phyloP scores from a whole-genome alignment of 164 flowering plant species.

The Euptelea pleiosperma region DNA sequence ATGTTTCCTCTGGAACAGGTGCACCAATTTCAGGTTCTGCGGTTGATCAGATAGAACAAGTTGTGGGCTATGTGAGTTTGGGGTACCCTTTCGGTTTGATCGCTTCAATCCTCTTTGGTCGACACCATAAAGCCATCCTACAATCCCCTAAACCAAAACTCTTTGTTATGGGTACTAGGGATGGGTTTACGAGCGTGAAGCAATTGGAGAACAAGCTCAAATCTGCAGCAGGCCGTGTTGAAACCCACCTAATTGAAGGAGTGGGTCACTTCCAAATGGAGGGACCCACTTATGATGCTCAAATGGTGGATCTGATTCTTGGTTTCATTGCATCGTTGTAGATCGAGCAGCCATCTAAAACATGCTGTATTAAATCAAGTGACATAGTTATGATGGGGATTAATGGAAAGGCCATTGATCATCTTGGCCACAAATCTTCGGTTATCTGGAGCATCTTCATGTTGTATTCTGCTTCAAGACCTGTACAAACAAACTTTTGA shows the following conservation, averaged over 20 bases:
- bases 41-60: constrained; percentile 67
- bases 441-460: no score
- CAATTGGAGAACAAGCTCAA: constrained; percentile 77
- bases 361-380: no score
- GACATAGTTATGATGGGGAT: no score
- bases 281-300: constrained; percentile 75
- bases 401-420: neutral
- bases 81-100: constrained; percentile 86
- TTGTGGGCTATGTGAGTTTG: constrained; percentile 80
- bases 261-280: constrained; percentile 93
- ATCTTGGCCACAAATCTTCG: no score
- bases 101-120: constrained; percentile 88
- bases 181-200: constrained; percentile 88
- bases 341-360: no score
- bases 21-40: constrained; percentile 97
- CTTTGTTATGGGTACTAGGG: constrained; percentile 88
- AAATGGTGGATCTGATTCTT: constrained; percentile 65
- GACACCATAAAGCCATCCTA: constrained; percentile 79
- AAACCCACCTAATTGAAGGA: constrained; percentile 79
- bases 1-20: constrained; percentile 44
- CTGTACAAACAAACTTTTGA: no score
- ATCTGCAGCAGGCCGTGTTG: constrained; percentile 66
- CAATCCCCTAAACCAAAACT: constrained; percentile 79
- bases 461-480: no score
- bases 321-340: constrained; percentile 56